Base-by-base conservation (phyloP, 2,329 filamentous ascomycete genomes). In the Stachybotrys echinatus region DNA sequence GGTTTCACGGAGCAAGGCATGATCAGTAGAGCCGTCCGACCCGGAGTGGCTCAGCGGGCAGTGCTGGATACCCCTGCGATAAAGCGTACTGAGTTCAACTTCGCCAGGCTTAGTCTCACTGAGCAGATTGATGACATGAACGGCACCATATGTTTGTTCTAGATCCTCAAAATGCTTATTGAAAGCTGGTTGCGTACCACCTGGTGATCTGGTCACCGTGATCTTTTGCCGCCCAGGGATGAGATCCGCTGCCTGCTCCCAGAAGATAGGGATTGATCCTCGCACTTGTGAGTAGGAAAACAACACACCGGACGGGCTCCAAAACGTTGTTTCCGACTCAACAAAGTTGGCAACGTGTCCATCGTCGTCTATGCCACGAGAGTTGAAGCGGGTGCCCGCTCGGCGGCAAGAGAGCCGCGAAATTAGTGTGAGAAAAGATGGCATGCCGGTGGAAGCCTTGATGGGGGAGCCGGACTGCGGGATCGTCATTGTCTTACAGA, bases 281-380 rank as follows among this genome's bases (percentile, higher is more conserved):
- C 94, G 83, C 22, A 95, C 83, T 68, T 99, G 94, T 2, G 86
- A 89, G 67, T 96, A 99, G 0, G 94, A 97, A 65, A 97, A 97
- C 49, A 90, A 83, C 6, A 90, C 73, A 4, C 83, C 81, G 1
- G 83, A 81, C 1, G 88, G 88, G 58, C 86, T 87, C 87, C 89
- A 96, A 63, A 95, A 92, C 39, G 92, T 84, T 0, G 91, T 95
- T 70, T 99, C 94, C 0, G 91, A 94, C 69, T 99, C 94, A n/a
- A 97, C 94, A 68, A 96, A 99, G 67, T 99, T 99, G 53, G 94
- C 92, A 23, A 97, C 94, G 60, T 97, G 90, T 14, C 94, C 94
- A 62, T 97, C 91, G 65, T 99, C 94, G 63, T 99, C 94, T 55
- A 99, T 96, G 38, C 94, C 94, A 58, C 94, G 81, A n/a, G 92